Evolutionary conservation across 1,284 basidiomycete species (phyloP).

Genomic region (Agaricales sp.): DNA sequence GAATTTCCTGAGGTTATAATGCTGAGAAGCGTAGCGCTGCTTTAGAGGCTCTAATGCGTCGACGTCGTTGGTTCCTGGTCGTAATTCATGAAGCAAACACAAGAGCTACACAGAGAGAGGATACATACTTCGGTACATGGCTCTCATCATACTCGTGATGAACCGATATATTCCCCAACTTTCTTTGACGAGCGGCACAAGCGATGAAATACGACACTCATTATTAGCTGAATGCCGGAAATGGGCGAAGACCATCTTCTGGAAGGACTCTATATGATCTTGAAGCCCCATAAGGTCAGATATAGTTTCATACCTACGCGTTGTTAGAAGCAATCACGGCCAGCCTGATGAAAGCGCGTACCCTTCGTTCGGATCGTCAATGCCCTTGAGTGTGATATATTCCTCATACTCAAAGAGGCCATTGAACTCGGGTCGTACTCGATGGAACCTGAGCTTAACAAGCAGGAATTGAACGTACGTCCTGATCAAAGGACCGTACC

Average conservation of each 20-base stretch:
- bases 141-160: conserved; percentile 94
- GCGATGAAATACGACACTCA: conserved; percentile 88
- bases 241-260: conserved; percentile 90
- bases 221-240: conserved; percentile 88
- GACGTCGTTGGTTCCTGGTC: conserved; percentile 71
- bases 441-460: conserved; percentile 92
- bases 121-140: conserved; percentile 81
- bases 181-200: conserved; percentile 94
- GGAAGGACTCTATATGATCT: conserved; percentile 96
- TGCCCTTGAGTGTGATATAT: conserved; percentile 90
- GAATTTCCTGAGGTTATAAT: conserved; percentile 87
- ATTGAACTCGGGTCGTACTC: conserved; percentile 90
- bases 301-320: conserved; percentile 84
- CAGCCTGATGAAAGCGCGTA: conserved; percentile 26
- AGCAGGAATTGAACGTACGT: conserved; percentile 92
- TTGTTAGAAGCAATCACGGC: conserved; percentile 7
- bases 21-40: conserved; percentile 80
- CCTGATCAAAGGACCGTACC: conserved; percentile 85
- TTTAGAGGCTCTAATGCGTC: conserved; percentile 83
- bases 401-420: conserved; percentile 96
- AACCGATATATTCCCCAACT: conserved; percentile 97
- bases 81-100: conserved; percentile 4
- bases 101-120: too few species aligned
- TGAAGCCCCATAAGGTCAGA: conserved; percentile 92
- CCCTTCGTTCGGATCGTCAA: conserved; percentile 98